Evolutionary conservation across 2,329 filamentous ascomycete species (phyloP).

Genomic region (Aspergillus sp.): DNA sequence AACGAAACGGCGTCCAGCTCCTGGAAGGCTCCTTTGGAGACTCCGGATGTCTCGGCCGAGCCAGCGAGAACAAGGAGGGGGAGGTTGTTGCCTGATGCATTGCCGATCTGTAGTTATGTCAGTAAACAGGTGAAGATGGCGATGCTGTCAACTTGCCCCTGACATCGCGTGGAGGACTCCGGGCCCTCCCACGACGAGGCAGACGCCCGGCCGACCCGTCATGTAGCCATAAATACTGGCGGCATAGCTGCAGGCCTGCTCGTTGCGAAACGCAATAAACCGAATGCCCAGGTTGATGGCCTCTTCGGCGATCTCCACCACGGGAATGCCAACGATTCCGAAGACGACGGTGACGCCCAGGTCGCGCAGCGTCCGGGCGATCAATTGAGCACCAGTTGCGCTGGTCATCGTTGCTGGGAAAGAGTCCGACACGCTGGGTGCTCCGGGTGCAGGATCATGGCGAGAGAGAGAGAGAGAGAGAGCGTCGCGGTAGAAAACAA

Average conservation of each 20-base stretch:
- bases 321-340: conserved; percentile 46
- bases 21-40: conserved; percentile 48
- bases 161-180: conserved; percentile 51
- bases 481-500: too few species aligned
- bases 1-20: conserved; percentile 48
- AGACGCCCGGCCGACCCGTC: conserved; percentile 47
- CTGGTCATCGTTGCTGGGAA: conserved; percentile 18
- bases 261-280: conserved; percentile 51
- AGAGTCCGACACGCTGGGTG: too few species aligned
- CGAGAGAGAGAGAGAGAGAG: too few species aligned
- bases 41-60: conserved; percentile 43
- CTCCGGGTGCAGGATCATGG: too few species aligned
- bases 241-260: conserved; percentile 51
- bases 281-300: conserved; percentile 48
- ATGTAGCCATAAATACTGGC: conserved; percentile 51
- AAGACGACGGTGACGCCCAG: conserved; percentile 45
- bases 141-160: conserved; percentile 33
- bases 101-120: conserved; percentile 32
- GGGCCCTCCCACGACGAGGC: conserved; percentile 50
- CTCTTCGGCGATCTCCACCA: conserved; percentile 50
- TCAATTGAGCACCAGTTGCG: conserved; percentile 36
- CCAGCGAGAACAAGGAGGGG: conserved; percentile 48
- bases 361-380: conserved; percentile 41
- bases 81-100: conserved; percentile 46
- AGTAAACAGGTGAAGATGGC: background rate